phyloP scores from a whole-genome alignment of 768 basidiomycete species.

The Xerocomellus dryophilus region DNA sequence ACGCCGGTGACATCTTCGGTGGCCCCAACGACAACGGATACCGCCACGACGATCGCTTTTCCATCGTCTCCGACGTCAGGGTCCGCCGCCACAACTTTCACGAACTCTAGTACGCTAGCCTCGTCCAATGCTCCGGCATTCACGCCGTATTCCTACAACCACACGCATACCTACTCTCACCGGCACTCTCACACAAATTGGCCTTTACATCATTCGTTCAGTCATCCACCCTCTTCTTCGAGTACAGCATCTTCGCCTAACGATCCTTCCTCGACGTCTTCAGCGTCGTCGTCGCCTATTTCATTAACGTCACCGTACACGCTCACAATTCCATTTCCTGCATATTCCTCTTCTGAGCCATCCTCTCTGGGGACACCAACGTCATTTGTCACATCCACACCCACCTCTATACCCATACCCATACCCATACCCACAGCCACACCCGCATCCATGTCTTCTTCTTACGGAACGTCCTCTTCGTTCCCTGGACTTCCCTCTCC shows the following conservation, averaged over 20 bases:
- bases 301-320: neutral
- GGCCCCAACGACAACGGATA: neutral
- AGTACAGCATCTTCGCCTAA: neutral
- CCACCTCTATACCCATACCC: neutral
- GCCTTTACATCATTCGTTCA: neutral
- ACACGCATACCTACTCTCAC: neutral
- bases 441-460: neutral
- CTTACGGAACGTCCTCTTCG: neutral
- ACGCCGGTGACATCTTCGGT: neutral
- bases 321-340: neutral
- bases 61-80: conserved; percentile 6
- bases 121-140: neutral
- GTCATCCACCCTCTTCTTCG: neutral
- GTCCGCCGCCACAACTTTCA: neutral
- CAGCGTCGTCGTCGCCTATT: neutral
- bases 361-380: neutral
- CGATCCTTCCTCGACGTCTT: neutral
- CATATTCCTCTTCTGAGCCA: neutral
- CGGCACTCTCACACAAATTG: neutral
- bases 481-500: neutral
- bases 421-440: neutral
- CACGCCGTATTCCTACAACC: neutral
- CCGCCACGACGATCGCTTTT: conserved; percentile 6
- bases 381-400: neutral
- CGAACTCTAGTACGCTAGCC: neutral